Conservation (phyloP, 176 grass and related monocot genomes). For the Cenchrus purpureus region DNA sequence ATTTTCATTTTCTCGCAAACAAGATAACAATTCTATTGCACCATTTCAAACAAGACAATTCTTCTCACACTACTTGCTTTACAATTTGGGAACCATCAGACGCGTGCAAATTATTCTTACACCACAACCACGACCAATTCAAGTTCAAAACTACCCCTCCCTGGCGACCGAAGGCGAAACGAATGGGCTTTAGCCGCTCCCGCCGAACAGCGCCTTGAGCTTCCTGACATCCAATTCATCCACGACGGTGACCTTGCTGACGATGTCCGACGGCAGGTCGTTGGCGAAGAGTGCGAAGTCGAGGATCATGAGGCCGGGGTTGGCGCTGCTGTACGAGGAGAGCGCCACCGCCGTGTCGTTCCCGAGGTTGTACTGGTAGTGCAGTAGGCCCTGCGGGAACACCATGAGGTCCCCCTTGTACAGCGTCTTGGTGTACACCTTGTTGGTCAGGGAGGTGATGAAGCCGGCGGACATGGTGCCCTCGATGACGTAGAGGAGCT, state of each 20-base stretch:
- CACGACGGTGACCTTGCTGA: conserved; percentile 39
- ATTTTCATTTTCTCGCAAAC: too few relatives aligned
- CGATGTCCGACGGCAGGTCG: conserved; percentile 40
- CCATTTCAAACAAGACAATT: neutral
- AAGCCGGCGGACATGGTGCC: conserved; percentile 47
- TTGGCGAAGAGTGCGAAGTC: conserved; percentile 58
- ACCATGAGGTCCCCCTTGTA: conserved; percentile 46
- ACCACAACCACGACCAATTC: neutral
- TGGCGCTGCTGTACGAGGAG: conserved; percentile 52
- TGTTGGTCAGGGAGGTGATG: conserved; percentile 42
- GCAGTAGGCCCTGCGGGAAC: conserved; percentile 63
- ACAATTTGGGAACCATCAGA: neutral
- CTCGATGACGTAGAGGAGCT: conserved; percentile 51
- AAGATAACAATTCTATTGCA: too few relatives aligned
- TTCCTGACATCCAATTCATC: conserved; percentile 42
- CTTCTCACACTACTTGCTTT: neutral
- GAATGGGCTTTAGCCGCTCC: neutral
- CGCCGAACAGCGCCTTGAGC: conserved; percentile 65
- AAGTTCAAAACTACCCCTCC: neutral
- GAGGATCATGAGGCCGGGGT: conserved; percentile 57
- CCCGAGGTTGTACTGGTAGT: conserved; percentile 68
- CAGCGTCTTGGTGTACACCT: conserved; percentile 43
- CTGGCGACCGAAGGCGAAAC: neutral
- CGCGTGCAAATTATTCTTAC: neutral
- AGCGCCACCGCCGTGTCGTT: conserved; percentile 30